Evolutionary conservation across 306 rosid genomes (phyloP).

Genomic region (Erythrophleum fordii): DNA sequence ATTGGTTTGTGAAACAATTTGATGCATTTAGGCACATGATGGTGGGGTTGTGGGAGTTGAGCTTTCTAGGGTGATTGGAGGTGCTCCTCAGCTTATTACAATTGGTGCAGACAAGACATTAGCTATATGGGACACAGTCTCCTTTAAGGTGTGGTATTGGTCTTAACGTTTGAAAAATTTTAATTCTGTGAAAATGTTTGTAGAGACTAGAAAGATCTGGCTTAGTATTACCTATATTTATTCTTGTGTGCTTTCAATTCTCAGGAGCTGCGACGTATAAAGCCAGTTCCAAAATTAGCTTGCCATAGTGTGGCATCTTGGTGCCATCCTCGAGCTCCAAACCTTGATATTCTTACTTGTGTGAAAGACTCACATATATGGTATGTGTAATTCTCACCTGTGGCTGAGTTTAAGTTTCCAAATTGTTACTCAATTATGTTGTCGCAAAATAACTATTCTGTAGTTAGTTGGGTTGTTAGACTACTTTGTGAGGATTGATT

Average conservation of each 20-base stretch:
- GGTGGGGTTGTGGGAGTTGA: conserved; percentile 99
- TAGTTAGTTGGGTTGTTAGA: not conserved
- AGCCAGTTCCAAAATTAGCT: conserved; percentile 94
- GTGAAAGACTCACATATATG: conserved; percentile 99
- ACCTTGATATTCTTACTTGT: conserved; percentile 95
- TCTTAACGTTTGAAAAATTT: conserved; percentile 38
- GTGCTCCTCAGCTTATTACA: conserved; percentile 97
- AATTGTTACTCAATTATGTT: conserved; percentile 7
- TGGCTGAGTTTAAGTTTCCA: conserved; percentile 37
- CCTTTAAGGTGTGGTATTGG: conserved; percentile 84
- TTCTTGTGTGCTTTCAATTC: conserved; percentile 34
- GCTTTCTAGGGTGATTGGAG: conserved; percentile 94
- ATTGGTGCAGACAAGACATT: conserved; percentile 97
- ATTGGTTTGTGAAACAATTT: conserved; percentile 38
- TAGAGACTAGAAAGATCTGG: conserved; percentile 36
- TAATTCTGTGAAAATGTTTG: conserved; percentile 29
- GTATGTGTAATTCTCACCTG: conserved; percentile 47
- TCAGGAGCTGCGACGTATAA: conserved; percentile 95
- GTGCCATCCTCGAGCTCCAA: conserved; percentile 99
- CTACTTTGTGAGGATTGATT: not conserved
- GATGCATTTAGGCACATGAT: conserved; percentile 65
- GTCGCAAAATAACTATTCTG: not conserved
- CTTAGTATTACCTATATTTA: conserved; percentile 15
- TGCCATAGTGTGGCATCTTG: conserved; percentile 99
- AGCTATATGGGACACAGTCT: conserved; percentile 97